Evolutionary conservation across 2,329 filamentous ascomycete species (phyloP).

Genomic region (Alternaria ethzedia): DNA sequence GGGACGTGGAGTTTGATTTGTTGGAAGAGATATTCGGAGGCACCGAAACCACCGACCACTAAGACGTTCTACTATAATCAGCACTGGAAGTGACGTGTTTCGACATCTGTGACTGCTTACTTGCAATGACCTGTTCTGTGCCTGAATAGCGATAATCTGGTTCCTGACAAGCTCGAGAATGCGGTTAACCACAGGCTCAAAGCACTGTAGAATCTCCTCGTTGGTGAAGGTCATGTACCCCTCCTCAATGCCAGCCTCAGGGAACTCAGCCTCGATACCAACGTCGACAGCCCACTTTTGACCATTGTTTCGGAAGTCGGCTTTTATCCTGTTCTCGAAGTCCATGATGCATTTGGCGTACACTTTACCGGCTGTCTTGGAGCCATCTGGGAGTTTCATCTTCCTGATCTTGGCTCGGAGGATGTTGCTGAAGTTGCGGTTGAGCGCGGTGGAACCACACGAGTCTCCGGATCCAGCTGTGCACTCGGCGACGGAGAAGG

Average conservation of each 20-base stretch:
- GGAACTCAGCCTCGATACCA: constrained; percentile 97
- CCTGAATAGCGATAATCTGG: constrained; percentile 98
- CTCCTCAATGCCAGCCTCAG: constrained; percentile 96
- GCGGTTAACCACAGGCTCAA: constrained; percentile 96
- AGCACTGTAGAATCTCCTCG: constrained; percentile 98
- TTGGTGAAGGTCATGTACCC: constrained; percentile 99
- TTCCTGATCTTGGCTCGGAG: constrained; percentile 96
- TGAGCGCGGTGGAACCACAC: constrained; percentile 96
- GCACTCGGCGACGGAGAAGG: constrained; percentile 95
- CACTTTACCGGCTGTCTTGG: constrained; percentile 95
- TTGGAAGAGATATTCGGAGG: constrained; percentile 98
- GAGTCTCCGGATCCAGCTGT: constrained; percentile 97
- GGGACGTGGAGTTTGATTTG: constrained; percentile 99
- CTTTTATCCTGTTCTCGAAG: constrained; percentile 99
- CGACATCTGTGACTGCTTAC: constrained; percentile 50
- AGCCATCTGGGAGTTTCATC: constrained; percentile 98
- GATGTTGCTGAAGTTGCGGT: constrained; percentile 98
- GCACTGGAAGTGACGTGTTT: constrained; percentile 4
- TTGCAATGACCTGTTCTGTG: constrained; percentile 90
- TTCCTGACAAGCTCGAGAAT: constrained; percentile 96
- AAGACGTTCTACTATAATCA: constrained; percentile 74
- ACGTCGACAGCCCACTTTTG: constrained; percentile 99
- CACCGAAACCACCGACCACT: constrained; percentile 97
- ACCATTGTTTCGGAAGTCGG: constrained; percentile 98
- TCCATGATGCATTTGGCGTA: constrained; percentile 99